These are phyloP conservation scores for Tubosaeta sp. DNA, from an alignment of 768 basidiomycete species.

Conservation along the genomic window DNA sequence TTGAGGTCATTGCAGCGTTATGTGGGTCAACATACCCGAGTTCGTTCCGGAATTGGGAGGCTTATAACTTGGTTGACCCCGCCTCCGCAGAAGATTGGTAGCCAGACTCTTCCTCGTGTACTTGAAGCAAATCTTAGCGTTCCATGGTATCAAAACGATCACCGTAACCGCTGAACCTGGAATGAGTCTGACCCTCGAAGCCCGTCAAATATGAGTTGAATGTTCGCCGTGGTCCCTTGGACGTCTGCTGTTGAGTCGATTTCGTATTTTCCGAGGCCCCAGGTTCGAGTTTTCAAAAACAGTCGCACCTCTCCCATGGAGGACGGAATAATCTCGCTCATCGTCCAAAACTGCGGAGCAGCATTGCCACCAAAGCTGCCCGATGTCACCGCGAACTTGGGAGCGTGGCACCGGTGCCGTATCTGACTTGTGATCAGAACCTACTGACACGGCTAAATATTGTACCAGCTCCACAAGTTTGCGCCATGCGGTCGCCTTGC, in stretches of 20 bases:
- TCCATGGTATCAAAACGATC: no score
- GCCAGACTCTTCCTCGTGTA: neutral
- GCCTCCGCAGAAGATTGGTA: neutral
- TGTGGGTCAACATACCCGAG: neutral
- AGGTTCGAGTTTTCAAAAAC: no score
- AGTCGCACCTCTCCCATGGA: no score
- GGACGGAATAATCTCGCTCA: conserved; percentile 73
- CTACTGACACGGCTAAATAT: no score
- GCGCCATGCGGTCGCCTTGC: no score
- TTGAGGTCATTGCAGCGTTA: neutral
- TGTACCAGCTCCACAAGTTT: neutral
- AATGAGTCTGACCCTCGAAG: no score
- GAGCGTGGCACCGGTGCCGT: conserved; percentile 1
- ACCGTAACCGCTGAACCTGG: no score
- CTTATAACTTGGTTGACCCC: neutral
- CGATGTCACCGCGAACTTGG: conserved; percentile 73
- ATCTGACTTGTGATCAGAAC: neutral
- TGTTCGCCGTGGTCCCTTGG: no score
- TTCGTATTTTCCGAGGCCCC: no score
- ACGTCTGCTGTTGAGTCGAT: no score
- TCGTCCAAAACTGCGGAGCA: conserved; percentile 92
- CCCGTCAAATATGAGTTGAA: no score
- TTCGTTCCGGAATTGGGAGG: neutral
- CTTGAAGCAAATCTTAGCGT: no score
- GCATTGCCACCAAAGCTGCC: conserved; percentile 93